phyloP scores from a whole-genome alignment of 441 rosid genomes.

The Rhodomyrtus psidioides region DNA sequence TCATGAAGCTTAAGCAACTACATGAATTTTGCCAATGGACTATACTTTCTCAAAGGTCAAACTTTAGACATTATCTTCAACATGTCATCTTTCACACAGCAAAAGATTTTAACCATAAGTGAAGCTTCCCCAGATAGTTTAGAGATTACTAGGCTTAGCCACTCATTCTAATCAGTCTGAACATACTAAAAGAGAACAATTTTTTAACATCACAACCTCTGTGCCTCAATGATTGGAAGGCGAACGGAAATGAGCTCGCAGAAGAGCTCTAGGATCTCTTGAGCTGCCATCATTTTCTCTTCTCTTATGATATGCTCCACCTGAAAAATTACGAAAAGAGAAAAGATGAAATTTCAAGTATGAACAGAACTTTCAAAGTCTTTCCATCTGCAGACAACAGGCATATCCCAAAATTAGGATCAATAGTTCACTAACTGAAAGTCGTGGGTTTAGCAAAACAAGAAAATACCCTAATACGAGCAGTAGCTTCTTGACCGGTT shows the following conservation, averaged over 20 bases:
- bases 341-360: neutral
- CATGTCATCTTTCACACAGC: neutral
- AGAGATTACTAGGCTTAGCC: neutral
- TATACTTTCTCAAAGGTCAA: neutral
- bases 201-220: conserved; percentile 40
- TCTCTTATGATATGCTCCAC: conserved; percentile 93
- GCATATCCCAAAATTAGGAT: neutral
- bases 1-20: neutral
- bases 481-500: conserved; percentile 98
- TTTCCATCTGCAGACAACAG: neutral
- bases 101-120: neutral
- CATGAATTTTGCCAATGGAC: neutral
- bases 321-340: conserved; percentile 21
- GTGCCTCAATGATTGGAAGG: conserved; percentile 79
- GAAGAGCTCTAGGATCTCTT: conserved; percentile 87
- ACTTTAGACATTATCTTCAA: neutral
- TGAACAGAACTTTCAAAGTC: neutral
- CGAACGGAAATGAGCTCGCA: conserved; percentile 82
- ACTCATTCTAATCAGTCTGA: neutral
- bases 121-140: neutral
- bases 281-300: conserved; percentile 98
- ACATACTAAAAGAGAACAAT: neutral
- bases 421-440: neutral
- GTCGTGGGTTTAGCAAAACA: neutral
- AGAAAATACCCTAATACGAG: conserved; percentile 74